phyloP scores from a whole-genome alignment of 1,139 yeast genomes.

The Diutina sp. region DNA sequence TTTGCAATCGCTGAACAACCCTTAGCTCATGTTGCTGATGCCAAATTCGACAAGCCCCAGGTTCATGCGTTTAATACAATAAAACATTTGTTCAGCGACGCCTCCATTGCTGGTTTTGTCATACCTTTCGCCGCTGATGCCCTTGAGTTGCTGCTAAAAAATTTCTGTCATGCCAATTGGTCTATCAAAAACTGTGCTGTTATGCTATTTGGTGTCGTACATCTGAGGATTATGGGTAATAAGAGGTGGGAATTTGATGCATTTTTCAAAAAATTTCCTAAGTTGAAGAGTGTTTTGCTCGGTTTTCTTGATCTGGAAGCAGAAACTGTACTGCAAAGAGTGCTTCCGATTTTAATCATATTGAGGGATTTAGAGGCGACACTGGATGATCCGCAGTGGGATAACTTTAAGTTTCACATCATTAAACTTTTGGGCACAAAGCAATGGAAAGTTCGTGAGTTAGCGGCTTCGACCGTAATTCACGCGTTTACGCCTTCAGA shows the following conservation, averaged over 20 bases:
- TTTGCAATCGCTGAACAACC: background rate
- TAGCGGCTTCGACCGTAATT: background rate
- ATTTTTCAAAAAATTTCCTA: background rate
- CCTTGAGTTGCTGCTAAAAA: background rate
- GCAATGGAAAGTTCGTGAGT: background rate
- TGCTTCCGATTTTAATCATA: background rate
- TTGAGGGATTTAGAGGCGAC: background rate
- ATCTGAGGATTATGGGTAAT: background rate
- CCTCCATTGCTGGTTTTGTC: background rate
- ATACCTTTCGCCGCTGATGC: background rate
- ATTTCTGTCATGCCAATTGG: background rate
- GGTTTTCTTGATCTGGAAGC: background rate
- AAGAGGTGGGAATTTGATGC: background rate
- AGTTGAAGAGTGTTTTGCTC: background rate
- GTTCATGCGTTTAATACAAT: conserved; percentile 1
- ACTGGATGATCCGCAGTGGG: no score
- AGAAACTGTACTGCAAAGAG: background rate
- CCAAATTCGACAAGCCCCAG: background rate
- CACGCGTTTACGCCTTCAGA: background rate
- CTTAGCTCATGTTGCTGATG: background rate
- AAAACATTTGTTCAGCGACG: background rate
- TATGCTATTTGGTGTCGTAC: background rate
- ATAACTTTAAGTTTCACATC: background rate
- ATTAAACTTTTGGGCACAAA: background rate
- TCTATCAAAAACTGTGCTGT: background rate